These are phyloP conservation scores for Penicillium samsonianum DNA, from an alignment of 495 filamentous ascomycete species.

Conservation along the genomic window DNA sequence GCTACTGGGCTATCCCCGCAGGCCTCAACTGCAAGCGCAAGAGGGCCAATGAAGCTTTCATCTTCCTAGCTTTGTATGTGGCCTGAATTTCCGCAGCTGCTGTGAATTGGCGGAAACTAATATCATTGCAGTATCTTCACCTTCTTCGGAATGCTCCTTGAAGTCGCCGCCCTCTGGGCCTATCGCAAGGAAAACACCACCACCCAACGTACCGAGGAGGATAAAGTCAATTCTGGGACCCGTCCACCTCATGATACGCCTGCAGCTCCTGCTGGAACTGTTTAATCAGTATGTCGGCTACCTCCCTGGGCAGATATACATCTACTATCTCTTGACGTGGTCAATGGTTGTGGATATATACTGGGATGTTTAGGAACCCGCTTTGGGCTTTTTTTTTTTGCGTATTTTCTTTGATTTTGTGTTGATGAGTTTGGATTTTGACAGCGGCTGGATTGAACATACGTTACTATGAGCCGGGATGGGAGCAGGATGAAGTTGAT, in stretches of 20 bases:
- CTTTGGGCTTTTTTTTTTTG: neutral
- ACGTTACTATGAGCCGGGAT: neutral
- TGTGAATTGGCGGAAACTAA: neutral
- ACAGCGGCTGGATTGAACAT: slow-evolving; percentile 4
- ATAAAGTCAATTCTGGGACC: slow-evolving; percentile 26
- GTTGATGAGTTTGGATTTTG: neutral
- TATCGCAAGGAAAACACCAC: slow-evolving; percentile 30
- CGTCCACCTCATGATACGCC: slow-evolving; percentile 37
- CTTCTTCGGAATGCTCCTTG: slow-evolving; percentile 56
- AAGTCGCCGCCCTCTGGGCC: slow-evolving; percentile 53
- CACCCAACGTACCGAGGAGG: slow-evolving; percentile 9
- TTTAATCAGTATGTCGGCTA: slow-evolving; percentile 6
- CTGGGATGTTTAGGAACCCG: neutral
- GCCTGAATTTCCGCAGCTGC: neutral
- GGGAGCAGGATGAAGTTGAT: neutral
- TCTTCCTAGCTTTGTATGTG: slow-evolving; percentile 63
- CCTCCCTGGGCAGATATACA: neutral
- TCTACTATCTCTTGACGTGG: neutral
- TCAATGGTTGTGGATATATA: slow-evolving; percentile 1
- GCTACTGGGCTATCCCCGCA: slow-evolving; percentile 36
- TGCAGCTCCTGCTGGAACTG: slow-evolving; percentile 19
- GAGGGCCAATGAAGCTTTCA: slow-evolving; percentile 58
- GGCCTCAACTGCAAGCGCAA: slow-evolving; percentile 35
- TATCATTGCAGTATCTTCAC: slow-evolving; percentile 35
- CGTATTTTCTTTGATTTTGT: neutral